These are phyloP conservation scores for Cardamine occulta DNA, from an alignment of 345 rosid species.

Conservation along the genomic window DNA sequence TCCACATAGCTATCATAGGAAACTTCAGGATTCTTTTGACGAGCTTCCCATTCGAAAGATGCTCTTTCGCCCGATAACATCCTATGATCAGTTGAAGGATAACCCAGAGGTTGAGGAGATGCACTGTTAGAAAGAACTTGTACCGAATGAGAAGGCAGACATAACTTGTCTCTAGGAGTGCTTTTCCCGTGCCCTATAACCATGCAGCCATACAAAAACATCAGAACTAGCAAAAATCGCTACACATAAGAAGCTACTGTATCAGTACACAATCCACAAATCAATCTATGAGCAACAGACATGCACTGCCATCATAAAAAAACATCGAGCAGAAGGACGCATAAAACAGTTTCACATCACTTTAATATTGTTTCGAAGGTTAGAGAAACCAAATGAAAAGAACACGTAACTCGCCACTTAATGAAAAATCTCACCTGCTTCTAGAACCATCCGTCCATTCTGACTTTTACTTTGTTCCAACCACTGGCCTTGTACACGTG, in stretches of 20 bases:
- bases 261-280: constrained; percentile 8
- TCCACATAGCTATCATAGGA: constrained; percentile 51
- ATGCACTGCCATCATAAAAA: background rate
- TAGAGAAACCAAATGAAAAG: constrained; percentile 15
- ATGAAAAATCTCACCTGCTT: constrained; percentile 60
- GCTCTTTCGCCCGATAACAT: constrained; percentile 52
- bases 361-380: background rate
- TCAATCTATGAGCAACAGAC: background rate
- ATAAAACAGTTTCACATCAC: background rate
- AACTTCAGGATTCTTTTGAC: constrained; percentile 50
- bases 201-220: constrained; percentile 32
- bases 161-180: constrained; percentile 45
- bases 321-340: background rate
- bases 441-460: constrained; percentile 41
- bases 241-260: background rate
- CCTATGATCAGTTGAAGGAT: constrained; percentile 54
- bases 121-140: constrained; percentile 52
- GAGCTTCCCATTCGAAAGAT: constrained; percentile 45
- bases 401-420: constrained; percentile 17
- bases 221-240: constrained; percentile 20
- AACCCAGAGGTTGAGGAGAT: constrained; percentile 50
- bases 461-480: constrained; percentile 47
- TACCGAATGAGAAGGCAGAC: constrained; percentile 53
- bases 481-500: constrained; percentile 39
- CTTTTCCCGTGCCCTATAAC: constrained; percentile 60